Conservation (phyloP, 192 early-diverging fungal genomes). For the Backusella circina region DNA sequence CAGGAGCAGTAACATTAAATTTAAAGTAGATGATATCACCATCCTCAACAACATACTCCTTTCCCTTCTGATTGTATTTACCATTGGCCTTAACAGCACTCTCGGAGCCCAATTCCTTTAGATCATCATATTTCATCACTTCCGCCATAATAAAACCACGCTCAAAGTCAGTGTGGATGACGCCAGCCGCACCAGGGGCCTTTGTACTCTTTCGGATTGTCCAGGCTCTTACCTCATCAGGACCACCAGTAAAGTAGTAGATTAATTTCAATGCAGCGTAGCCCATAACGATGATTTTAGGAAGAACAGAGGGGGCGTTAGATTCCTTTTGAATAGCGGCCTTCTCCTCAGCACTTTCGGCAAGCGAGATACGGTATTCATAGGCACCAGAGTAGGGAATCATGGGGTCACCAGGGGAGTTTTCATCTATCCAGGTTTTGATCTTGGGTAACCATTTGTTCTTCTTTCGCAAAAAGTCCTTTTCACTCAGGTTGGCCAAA, state of each 20-base stretch:
- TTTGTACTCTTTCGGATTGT: slow-evolving; percentile 58
- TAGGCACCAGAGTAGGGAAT: slow-evolving; percentile 89
- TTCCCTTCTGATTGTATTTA: slow-evolving; percentile 87
- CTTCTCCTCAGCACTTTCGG: slow-evolving; percentile 49
- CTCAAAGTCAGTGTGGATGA: slow-evolving; percentile 86
- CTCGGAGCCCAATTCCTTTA: slow-evolving; percentile 78
- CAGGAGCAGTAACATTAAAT: slow-evolving; percentile 27
- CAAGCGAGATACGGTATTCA: slow-evolving; percentile 50
- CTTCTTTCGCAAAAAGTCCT: slow-evolving; percentile 91
- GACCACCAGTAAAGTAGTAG: slow-evolving; percentile 95
- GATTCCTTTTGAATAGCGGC: slow-evolving; percentile 61
- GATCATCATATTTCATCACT: slow-evolving; percentile 84
- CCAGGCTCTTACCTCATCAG: slow-evolving; percentile 90
- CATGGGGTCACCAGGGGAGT: slow-evolving; percentile 84
- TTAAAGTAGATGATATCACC: slow-evolving; percentile 88
- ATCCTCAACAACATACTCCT: slow-evolving; percentile 88
- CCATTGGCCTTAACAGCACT: slow-evolving; percentile 87
- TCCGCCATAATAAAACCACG: slow-evolving; percentile 94
- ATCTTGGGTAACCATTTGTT: slow-evolving; percentile 80
- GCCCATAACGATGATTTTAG: slow-evolving; percentile 90
- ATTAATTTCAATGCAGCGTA: slow-evolving; percentile 82
- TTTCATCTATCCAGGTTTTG: slow-evolving; percentile 89
- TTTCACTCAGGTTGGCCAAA: slow-evolving; percentile 86
- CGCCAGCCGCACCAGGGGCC: slow-evolving; percentile 86
- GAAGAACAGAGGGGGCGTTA: slow-evolving; percentile 67